Base-by-base conservation (phyloP, 2,329 filamentous ascomycete species). In the Epichloe uncinata region DNA sequence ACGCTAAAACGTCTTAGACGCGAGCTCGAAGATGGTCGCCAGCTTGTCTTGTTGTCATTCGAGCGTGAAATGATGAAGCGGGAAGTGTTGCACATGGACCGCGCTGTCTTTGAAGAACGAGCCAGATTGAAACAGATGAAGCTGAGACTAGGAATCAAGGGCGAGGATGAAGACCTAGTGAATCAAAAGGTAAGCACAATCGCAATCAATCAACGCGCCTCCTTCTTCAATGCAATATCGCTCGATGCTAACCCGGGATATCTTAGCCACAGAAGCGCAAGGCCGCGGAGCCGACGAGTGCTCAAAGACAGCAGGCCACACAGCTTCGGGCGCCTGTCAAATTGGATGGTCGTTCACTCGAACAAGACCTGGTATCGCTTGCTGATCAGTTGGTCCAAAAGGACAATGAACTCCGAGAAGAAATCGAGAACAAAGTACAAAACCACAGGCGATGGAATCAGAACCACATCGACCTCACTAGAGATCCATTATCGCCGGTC, bases 361-460 rank as follows among this genome's bases (percentile, higher is more conserved):
- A 95, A 52, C 78, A 85, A 55, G 91, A 97, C 61, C 77, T 96
- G 53, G 74, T 85, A 35, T 73, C 82, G 55, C 70, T 96, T 55
- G 77, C 85, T 53, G 87, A 95, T 59, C 79, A 87, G 58, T 75
- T 85, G 50, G 81, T 81, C 42, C 87, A 95, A 66, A 87, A 87
- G 66, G 84, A 91, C 57, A 88, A 85, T 57, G 81, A 86, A 58
- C 81, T 96, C 57, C 77, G 84, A 54, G 75, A 76, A 55, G 88
- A 94, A 61, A 87, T 97, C 63, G 87, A 94, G 65, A 81, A 81
- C 58, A 91, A 94, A 67, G 82, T 94, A 49, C 78, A 84, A 59
- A 91, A 93, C 67, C 91, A 96, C 69, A 81, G 85, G 58, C 82
- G 85, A 64, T 96, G 91, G 89, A 96, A 96, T 68, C 77, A 86